Evolutionary conservation across 441 rosid genomes (phyloP), one percentile per base, ranked within the genome.

Genomic region (Erysimum pusillum): DNA sequence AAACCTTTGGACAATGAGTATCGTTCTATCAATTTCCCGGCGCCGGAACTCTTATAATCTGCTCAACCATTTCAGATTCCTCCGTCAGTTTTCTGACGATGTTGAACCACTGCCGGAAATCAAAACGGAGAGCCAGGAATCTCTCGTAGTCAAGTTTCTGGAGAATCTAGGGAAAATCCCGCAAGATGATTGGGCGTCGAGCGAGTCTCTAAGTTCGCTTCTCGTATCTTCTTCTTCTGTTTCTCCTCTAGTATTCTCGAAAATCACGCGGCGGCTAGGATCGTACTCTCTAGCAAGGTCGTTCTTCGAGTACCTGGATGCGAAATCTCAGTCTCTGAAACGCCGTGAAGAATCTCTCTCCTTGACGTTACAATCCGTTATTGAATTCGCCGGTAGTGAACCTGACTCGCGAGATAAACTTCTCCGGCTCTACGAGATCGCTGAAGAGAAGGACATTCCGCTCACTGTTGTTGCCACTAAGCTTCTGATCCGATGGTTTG

Each of bases 321-420:
- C 74, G 64, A 70, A 82, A 18, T 74, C 87, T 57, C 65, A 78
- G 20, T 74, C 67, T 10, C 58, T 82, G 9, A 71, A 79, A 36
- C 75, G 64, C 22, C 71, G 79, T 45, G 76, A 48, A 1, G 76
- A 56, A 2, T 70, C 31, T 18, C 82, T 90, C 71, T 85, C 96
- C 4, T 76, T 69, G 12, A 22, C 85, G 0, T 87, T 89, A 54
- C 89, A 88, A 46, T 89, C 89, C 38, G 68, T 87, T 53, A 56
- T 88, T 13, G 90, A 89, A 63, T 77, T 87, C 36, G 89, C 91
- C 14, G 64, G 76, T 45, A 78, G 85, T 9, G 90, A 90, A 75
- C 41, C 63, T 17, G 68, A 80, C 15, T 70, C 79, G 7, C 22
- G n/a, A 0, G 64, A 49, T 14, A 66, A 77, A 25, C 80, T 86